A percentile compares a stretch with the other conserved stretches of the same genome.
These are phyloP conservation scores for Penicillium vulpinum DNA, from an alignment of 2,329 filamentous ascomycete species.

Conservation along the genomic window DNA sequence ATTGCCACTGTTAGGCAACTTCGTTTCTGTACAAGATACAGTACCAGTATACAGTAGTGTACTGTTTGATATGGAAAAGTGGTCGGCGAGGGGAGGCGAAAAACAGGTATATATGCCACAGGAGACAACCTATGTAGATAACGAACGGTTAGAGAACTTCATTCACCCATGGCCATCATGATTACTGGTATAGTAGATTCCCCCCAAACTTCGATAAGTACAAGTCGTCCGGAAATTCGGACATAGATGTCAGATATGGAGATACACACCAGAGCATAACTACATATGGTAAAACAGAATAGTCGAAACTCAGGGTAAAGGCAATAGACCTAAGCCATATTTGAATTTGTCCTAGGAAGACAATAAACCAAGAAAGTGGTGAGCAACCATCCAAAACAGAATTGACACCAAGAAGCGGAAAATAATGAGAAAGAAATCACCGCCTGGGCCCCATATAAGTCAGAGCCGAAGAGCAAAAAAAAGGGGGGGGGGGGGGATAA, in stretches of 20 bases:
- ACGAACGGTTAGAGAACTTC: no score
- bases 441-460: background rate
- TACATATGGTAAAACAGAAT: background rate
- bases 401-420: slow-evolving; percentile 1
- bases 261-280: background rate
- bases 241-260: no score
- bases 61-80: background rate
- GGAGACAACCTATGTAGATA: no score
- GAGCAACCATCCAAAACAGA: background rate
- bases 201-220: background rate
- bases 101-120: background rate
- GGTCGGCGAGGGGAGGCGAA: background rate
- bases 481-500: no score
- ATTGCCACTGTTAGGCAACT: slow-evolving; percentile 21
- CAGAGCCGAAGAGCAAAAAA: background rate
- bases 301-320: background rate
- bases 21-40: background rate
- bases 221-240: background rate
- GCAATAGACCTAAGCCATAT: background rate
- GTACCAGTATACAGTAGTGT: background rate
- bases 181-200: background rate
- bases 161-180: background rate
- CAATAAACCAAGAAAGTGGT: background rate
- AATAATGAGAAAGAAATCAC: background rate
- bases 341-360: background rate